Evolutionary conservation across 2,329 filamentous ascomycete species (phyloP), one percentile per base, ranked within the genome.

Genomic region (Fusarium xylarioides): DNA sequence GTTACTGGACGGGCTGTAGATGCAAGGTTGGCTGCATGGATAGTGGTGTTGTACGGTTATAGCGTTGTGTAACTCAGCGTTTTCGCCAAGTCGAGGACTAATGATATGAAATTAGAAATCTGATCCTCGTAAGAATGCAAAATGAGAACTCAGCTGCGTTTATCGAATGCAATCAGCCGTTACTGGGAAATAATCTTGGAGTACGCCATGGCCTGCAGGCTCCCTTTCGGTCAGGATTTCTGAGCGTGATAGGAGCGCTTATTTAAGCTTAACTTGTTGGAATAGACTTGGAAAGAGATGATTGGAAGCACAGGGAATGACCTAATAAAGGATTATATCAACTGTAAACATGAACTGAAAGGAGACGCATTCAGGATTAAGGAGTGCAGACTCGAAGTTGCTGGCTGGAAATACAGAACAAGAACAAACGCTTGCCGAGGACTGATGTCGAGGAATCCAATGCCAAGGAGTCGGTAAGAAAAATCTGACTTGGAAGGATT

Each of bases 11-110:
- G 28, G 35, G 56, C 40, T 57, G 58, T 47, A 55, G 43, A 60
- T 58, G 47, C 35, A 68, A 46, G 58, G 64, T 57, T 68, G 42
- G 50, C 28, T 72, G 63, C 58, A 65, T 67, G 42, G 16, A 19
- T 35, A 26, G 43, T 61, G 32, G 42, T 32, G 58, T 59, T 50
- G 38, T 47, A 66, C 43, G 26, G 49, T 12, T 16, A 53, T 63
- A 56, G 64, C 18, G 43, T 44, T 28, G 60, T 66, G 66, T 46
- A 55, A 70, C 67, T 32, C 18, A 30, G 40, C 23, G 40, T 63
- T 59, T 38, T 68, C 56, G 68, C 35, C 63, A 63, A 42, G 40
- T 53, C 11, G 18, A 43, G 54, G 14, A 32, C 19, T 32, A 18
- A 14, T 21, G 12, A 21, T 28, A 15, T 34, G 52, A 28, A 38